Evolutionary conservation across 257 asterid genomes (phyloP).

Genomic region (Ballota nigra): DNA sequence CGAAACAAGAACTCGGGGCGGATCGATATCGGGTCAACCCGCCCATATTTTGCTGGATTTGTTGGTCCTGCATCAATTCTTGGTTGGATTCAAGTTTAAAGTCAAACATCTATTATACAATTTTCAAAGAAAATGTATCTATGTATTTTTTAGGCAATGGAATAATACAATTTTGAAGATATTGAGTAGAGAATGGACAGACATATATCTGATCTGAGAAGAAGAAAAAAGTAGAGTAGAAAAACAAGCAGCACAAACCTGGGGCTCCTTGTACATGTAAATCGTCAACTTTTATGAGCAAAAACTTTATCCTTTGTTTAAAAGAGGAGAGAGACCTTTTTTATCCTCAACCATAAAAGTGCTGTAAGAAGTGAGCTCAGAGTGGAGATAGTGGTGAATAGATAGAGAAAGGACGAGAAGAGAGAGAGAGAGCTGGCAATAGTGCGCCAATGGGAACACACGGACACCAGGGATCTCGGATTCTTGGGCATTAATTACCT

Average conservation of each 20-base stretch:
- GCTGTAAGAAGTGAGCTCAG: slow-evolving; percentile 29
- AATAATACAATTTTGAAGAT: too few species aligned
- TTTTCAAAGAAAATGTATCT: too few species aligned
- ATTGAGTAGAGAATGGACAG: background rate
- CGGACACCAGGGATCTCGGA: slow-evolving; percentile 26
- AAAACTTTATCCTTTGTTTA: background rate
- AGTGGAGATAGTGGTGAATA: slow-evolving; percentile 14
- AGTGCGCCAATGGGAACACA: slow-evolving; percentile 33
- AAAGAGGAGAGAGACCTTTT: slow-evolving; percentile 14
- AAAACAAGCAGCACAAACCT: slow-evolving; percentile 1
- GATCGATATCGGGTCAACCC: slow-evolving; percentile 75
- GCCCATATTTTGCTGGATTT: background rate
- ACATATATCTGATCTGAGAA: background rate
- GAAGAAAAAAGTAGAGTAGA: background rate
- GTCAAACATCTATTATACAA: too few species aligned
- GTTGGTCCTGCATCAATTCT: slow-evolving; percentile 32
- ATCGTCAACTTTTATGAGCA: slow-evolving; percentile 18
- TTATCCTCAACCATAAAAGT: slow-evolving; percentile 18
- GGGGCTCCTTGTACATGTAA: background rate
- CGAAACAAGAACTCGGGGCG: slow-evolving; percentile 80
- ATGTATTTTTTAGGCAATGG: too few species aligned
- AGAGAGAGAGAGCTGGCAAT: slow-evolving; percentile 23
- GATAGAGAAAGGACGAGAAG: slow-evolving; percentile 10
- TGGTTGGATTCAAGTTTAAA: too few species aligned
- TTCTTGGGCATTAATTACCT: slow-evolving; percentile 19